Evolutionary conservation across 2,329 filamentous ascomycete species (phyloP), one percentile per base, ranked within the genome.

Genomic region (Mariannaea elegans): DNA sequence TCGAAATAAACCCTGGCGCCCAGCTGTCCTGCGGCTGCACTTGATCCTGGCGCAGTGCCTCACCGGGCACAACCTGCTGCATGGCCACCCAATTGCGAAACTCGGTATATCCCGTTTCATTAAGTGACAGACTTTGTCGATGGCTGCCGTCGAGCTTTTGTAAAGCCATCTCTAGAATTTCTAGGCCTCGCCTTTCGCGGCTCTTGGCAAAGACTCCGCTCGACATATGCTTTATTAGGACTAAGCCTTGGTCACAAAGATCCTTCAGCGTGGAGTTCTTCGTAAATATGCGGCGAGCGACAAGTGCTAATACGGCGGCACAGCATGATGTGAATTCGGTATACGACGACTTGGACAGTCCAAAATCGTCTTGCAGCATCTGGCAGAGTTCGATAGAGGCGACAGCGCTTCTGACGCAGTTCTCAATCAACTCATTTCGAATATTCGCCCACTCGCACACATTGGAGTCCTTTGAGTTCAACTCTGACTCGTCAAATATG

Each of bases 51-150:
- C 42, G 38, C 13, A 49, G 55, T 0, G 56, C 21, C 24, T 67
- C 65, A 8, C 54, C 51, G 2, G 65, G 57, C 4, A 62, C 45
- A 34, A 64, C 50, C 32, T 66, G 63, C 29, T 68, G 66, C 57
- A 62, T 51, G 1, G 63, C 59, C 3, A 64, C 67, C 67, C 65
- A 69, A 18, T 64, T 62, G 21, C 59, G 55, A 57, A 69, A 69
- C 36, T 66, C 61, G 8, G 48, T 31, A 27, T 69, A 69, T 1
- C 67, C 67, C 19, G 54, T 49, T 2, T 49, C 56, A 4, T 29
- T 18, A 13, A 46, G 12, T 10, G 24, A 41, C 5, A n/a, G 6
- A 1, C 1, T 19, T 12, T 34, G 41, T 5, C 56, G 23, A 1
- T 27, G 18, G 4, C 18, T 36, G 14, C 47, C 29, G 7, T 58